Base-by-base conservation (phyloP, 2,329 filamentous ascomycete genomes). In the Pezizomycotina sp. region DNA sequence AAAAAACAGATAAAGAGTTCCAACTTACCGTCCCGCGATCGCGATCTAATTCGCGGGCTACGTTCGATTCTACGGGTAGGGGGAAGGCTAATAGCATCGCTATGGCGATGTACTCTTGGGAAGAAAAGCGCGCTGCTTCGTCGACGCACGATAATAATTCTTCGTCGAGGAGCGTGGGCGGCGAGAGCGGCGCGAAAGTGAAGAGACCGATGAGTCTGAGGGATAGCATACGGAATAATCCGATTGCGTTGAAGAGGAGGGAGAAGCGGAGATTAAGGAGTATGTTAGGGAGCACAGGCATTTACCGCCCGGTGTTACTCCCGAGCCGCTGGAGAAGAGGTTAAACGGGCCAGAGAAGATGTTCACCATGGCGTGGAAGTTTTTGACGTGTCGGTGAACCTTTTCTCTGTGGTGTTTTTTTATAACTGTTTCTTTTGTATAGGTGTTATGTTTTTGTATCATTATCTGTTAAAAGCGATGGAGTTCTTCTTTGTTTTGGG, bases 321-420 rank as follows among this genome's bases (percentile, higher is more conserved):
- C 41, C 21, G 39, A 44, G n/a, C 30, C 31, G 4, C 33, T 36
- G 3, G 27, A 25, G 21, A 27, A 37, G 35, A 34, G 41, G 10
- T 40, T 36, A 19, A 44, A 44, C 25, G 41, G 41, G 8, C 41
- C 41, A 2, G 41, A 44, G 22, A 44, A 44, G 36, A 37, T 37
- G 15, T 28, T 44, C 26, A 33, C 39, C 26, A 44, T 44, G 41
- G 41, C 41, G 14, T 44, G 41, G 41, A 37, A 36, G 33, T 44
- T 44, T 18, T 22, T 44, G 5, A 20, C 36, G 15, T 44, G 41
- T 24, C 36, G 41, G 4, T 34, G 4, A n/a, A 34, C 16, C 13
- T 27, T 24, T 12, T 15, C 24, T 27, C 4, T 25, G 16, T 25
- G 26, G 6, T 34, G 18, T 19, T 34, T 5, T 19, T 36, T n/a